Evolutionary conservation across 2,329 filamentous ascomycete genomes (phyloP).

Genomic region (Penicillium sp.): DNA sequence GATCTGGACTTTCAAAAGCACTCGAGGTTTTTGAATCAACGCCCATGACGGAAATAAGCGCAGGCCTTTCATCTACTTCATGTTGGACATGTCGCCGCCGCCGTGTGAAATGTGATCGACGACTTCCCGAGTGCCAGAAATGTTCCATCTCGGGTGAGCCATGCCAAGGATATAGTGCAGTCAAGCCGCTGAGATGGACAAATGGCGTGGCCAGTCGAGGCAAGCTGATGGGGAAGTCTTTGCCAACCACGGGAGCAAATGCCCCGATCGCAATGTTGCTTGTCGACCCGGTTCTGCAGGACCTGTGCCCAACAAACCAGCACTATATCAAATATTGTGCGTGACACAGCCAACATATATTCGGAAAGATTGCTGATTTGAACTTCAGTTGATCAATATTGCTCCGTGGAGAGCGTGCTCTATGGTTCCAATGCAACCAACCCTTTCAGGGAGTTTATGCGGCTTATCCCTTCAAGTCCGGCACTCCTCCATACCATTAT

Average conservation of each 20-base stretch:
- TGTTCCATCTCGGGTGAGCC: conserved; percentile 3
- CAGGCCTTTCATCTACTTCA: conserved; percentile 3
- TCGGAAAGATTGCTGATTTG: neutral
- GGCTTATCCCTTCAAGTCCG: conserved; percentile 12
- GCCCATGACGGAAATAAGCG: neutral
- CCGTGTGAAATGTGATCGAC: conserved; percentile 15
- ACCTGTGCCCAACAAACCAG: conserved; percentile 6
- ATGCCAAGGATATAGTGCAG: conserved; percentile 13
- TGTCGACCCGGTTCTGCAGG: conserved; percentile 7
- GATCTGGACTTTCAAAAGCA: too few relatives aligned
- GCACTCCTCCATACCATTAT: conserved; percentile 13
- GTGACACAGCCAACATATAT: too few relatives aligned
- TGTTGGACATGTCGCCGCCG: conserved; percentile 19
- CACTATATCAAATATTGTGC: conserved; percentile 11
- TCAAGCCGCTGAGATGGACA: conserved; percentile 12
- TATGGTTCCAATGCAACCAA: conserved; percentile 8
- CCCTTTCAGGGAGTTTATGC: conserved; percentile 15
- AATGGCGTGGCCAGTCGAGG: conserved; percentile 17
- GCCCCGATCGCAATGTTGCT: conserved; percentile 4
- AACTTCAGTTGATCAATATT: conserved; percentile 13
- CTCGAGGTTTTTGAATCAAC: neutral
- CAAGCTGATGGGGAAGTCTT: conserved; percentile 10
- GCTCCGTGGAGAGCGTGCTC: conserved; percentile 12
- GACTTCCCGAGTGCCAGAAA: conserved; percentile 10
- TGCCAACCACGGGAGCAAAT: conserved; percentile 1